Conservation (phyloP, 2,329 filamentous ascomycete genomes). For the Calonectria henricotiae region DNA sequence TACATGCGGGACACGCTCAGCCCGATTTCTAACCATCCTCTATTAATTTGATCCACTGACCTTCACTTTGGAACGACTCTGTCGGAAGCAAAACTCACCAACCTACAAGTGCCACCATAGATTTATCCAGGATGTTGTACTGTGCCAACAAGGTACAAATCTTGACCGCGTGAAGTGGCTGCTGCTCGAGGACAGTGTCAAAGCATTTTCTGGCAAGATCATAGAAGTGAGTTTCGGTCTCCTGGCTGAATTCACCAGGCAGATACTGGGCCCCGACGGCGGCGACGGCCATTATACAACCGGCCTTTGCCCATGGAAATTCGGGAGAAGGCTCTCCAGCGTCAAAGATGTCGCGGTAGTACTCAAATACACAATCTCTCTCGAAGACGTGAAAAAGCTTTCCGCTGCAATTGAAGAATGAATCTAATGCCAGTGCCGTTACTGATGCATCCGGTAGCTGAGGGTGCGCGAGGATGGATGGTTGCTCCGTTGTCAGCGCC, state of each 20-base stretch:
- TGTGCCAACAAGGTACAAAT: constrained; percentile 1
- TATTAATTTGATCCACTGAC: background rate
- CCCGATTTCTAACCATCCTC: background rate
- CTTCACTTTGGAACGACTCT: too few relatives aligned
- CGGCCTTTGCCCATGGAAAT: background rate
- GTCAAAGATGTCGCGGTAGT: background rate
- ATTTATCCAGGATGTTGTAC: constrained; percentile 20
- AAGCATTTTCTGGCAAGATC: background rate
- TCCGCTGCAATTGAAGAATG: constrained; percentile 12
- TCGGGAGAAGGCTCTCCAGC: background rate
- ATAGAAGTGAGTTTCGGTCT: constrained; percentile 2
- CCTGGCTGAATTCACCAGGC: background rate
- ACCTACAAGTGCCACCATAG: background rate
- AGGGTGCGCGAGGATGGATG: background rate
- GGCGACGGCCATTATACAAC: constrained; percentile 1
- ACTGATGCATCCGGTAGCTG: background rate
- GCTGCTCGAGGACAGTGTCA: constrained; percentile 1
- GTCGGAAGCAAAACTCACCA: background rate
- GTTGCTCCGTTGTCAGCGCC: background rate
- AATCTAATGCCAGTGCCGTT: background rate
- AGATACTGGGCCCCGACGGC: constrained; percentile 5
- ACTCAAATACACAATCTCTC: background rate
- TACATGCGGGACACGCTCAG: constrained; percentile 3
- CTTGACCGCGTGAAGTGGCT: constrained; percentile 13
- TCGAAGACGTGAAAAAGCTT: constrained; percentile 16